These are phyloP conservation scores for Pythium rhizo-oryzae DNA, from an alignment of 352 stramenopile genomes.

Conservation along the genomic window DNA sequence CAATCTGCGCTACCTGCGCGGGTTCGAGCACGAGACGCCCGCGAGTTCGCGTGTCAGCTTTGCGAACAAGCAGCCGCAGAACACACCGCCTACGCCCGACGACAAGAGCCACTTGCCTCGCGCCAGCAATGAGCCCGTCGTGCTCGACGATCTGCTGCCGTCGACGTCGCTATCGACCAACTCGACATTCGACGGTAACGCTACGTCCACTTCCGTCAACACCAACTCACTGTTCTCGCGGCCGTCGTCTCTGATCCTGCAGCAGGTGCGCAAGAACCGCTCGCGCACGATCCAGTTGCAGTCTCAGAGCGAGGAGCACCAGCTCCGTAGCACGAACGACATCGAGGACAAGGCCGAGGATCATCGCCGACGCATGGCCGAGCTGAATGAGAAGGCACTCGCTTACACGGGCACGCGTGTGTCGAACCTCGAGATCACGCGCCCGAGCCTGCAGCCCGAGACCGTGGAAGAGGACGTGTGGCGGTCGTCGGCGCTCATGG, in stretches of 20 bases:
- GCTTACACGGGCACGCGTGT: slow-evolving; percentile 48
- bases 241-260: slow-evolving; percentile 29
- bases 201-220: slow-evolving; percentile 1
- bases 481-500: slow-evolving; percentile 21
- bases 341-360: slow-evolving; percentile 52
- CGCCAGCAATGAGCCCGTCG: slow-evolving; percentile 10
- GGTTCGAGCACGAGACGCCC: slow-evolving; percentile 12
- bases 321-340: slow-evolving; percentile 46
- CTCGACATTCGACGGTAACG: slow-evolving; percentile 7
- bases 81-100: slow-evolving; percentile 7
- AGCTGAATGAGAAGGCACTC: slow-evolving; percentile 55
- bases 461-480: slow-evolving; percentile 37
- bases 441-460: slow-evolving; percentile 26
- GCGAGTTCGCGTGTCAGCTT: slow-evolving; percentile 6
- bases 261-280: slow-evolving; percentile 30
- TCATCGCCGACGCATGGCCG: slow-evolving; percentile 62
- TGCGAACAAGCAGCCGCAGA: slow-evolving; percentile 13
- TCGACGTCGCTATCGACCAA: slow-evolving; percentile 14
- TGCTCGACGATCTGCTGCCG: slow-evolving; percentile 25
- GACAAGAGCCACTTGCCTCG: slow-evolving; percentile 1
- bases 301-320: slow-evolving; percentile 30
- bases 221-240: slow-evolving; percentile 24
- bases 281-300: slow-evolving; percentile 27
- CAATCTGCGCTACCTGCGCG: slow-evolving; percentile 20
- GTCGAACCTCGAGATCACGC: slow-evolving; percentile 32